Evolutionary conservation across 768 basidiomycete species (phyloP), one percentile per base, ranked within the genome.

Genomic region (Tulasnella sp.): DNA sequence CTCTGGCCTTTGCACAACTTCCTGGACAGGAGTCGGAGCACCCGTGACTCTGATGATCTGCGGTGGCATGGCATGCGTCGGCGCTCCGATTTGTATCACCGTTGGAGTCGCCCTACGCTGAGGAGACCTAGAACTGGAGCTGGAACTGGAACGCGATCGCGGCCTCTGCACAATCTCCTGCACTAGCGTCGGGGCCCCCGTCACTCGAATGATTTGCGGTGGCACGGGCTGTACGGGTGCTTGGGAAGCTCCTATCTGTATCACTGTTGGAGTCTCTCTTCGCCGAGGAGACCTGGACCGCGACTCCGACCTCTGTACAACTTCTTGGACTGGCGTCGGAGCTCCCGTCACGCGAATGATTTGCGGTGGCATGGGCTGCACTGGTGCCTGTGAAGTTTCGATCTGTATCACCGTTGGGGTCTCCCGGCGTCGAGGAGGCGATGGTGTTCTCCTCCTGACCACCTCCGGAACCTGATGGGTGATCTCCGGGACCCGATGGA

Each of bases 21-120:
- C 56, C n/a, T 51, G 50, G n/a, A 47, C 26, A 3, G 43, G 60
- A 23, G 58, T 61, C 9, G 56, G 47, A 7, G 56, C 45, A 11
- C 26, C 38, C 32, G 43, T 48, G 11, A 63, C 49, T n/a, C 58
- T 43, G n/a, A 63, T 50, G 58, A 59, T 42, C 10, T 44, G 32
- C 21, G 58, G 48, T 32, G 17, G 19, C 27, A 32, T 29, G 17
- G 10, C 19, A 24, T 8, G 51, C n/a, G 51, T 29, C n/a, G 51
- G 51, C n/a, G 38, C 26, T 43, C 44, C 23, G 30, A 26, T n/a
- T 26, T 53, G 60, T 19, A 21, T 38, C 7, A 38, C 34, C 7
- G 34, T 38, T 38, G 34, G 34, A 15, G 34, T 15, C 34, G 5
- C 34, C 15, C 7, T 5, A 7, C 34, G 34, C 5, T 15, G 34